These are phyloP conservation scores for Penicillium sp. DNA, from an alignment of 2,329 filamentous ascomycete species.

Conservation along the genomic window DNA sequence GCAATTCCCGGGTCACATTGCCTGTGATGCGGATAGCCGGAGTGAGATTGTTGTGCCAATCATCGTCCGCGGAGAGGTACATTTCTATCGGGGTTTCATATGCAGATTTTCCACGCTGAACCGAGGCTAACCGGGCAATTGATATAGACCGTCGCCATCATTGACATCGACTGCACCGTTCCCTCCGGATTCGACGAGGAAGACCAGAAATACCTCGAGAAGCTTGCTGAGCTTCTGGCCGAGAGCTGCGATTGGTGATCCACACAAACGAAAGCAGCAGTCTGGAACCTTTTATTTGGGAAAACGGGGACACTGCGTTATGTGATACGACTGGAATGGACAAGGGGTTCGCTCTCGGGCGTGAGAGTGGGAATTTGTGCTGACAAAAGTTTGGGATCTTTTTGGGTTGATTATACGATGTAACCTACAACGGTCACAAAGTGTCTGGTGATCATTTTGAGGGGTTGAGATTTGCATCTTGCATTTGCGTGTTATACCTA, in stretches of 20 bases:
- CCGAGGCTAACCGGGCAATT: conserved; percentile 6
- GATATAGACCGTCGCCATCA: conserved; percentile 52
- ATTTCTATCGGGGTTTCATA: conserved; percentile 18
- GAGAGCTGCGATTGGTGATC: conserved; percentile 48
- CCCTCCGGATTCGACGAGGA: conserved; percentile 50
- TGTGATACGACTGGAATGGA: conserved; percentile 18
- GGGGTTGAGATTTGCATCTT: not conserved
- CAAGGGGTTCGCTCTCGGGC: conserved; percentile 1
- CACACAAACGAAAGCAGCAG: not conserved
- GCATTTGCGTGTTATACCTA: not conserved
- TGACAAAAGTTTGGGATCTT: conserved; percentile 12
- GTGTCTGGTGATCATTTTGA: not conserved
- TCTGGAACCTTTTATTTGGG: not conserved
- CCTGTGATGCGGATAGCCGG: conserved; percentile 52
- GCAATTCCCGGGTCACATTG: conserved; percentile 53
- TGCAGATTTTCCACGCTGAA: not conserved
- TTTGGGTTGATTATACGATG: not conserved
- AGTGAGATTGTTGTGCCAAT: conserved; percentile 57
- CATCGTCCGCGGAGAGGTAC: conserved; percentile 44
- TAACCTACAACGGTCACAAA: not conserved
- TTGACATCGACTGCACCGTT: conserved; percentile 53
- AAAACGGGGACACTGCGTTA: not conserved
- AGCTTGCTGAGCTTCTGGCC: conserved; percentile 45
- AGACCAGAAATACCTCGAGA: conserved; percentile 49
- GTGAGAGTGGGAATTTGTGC: not conserved